phyloP scores from a whole-genome alignment of 495 filamentous ascomycete genomes.

The Entonaema liquescens region DNA sequence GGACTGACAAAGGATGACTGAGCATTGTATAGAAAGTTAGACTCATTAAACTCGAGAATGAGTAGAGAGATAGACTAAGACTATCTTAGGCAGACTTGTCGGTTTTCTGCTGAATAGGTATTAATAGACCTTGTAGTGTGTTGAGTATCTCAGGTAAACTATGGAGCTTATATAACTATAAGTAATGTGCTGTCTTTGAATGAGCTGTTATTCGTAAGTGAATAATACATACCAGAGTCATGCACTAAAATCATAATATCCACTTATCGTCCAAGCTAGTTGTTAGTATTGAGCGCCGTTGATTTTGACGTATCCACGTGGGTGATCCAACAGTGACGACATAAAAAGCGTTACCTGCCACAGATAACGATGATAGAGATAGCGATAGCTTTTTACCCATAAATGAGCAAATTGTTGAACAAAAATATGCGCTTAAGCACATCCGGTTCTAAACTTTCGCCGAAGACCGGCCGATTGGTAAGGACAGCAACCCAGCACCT shows the following conservation, averaged over 20 bases:
- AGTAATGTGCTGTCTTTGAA: neutral
- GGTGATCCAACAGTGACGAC: slow-evolving; percentile 8
- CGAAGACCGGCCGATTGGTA: slow-evolving; percentile 37
- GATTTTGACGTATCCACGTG: neutral
- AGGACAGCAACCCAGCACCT: slow-evolving; percentile 1
- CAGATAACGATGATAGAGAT: slow-evolving; percentile 2
- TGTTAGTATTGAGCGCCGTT: neutral
- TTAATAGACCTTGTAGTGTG: neutral
- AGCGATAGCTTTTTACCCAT: slow-evolving; percentile 10
- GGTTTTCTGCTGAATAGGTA: neutral
- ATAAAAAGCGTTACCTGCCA: neutral
- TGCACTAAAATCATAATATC: neutral
- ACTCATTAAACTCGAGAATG: neutral
- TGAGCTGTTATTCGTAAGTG: neutral
- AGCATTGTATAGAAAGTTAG: neutral
- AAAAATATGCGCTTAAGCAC: slow-evolving; percentile 10
- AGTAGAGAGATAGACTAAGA: neutral
- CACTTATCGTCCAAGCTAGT: neutral
- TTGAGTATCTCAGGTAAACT: neutral
- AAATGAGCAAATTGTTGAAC: slow-evolving; percentile 31
- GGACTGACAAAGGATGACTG: slow-evolving; percentile 53
- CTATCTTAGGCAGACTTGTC: neutral
- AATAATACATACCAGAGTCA: neutral
- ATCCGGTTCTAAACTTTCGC: slow-evolving; percentile 32
- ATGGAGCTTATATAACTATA: too few species aligned